These are phyloP conservation scores for Pezicula rhizophila DNA, from an alignment of 2,329 filamentous ascomycete species.

Conservation along the genomic window DNA sequence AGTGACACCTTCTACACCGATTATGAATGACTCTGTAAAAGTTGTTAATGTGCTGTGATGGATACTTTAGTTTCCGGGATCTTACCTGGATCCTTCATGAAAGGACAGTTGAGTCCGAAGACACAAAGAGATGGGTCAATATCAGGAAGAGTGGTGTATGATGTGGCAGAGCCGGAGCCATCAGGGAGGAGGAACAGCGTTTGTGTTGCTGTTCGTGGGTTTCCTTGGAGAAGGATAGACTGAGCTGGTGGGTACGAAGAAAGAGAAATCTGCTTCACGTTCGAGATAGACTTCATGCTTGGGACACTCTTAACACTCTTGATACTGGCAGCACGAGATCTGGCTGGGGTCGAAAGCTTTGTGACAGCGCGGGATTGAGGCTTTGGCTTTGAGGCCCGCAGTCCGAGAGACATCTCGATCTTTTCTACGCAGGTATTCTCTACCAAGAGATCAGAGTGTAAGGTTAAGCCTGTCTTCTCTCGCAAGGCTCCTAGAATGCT, in stretches of 20 bases:
- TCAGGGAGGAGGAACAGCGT: slow-evolving; percentile 41
- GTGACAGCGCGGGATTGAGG: neutral
- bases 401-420: slow-evolving; percentile 14
- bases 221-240: slow-evolving; percentile 39
- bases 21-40: slow-evolving; percentile 47
- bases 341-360: neutral
- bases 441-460: slow-evolving; percentile 32
- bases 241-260: slow-evolving; percentile 12
- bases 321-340: neutral
- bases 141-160: slow-evolving; percentile 19
- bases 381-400: slow-evolving; percentile 7
- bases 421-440: slow-evolving; percentile 17
- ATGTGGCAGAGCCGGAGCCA: slow-evolving; percentile 35
- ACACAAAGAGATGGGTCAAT: slow-evolving; percentile 41
- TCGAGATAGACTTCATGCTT: neutral
- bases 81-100: slow-evolving; percentile 53
- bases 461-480: slow-evolving; percentile 14
- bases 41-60: too few relatives aligned
- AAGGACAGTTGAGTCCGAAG: slow-evolving; percentile 60
- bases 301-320: neutral
- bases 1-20: slow-evolving; percentile 58
- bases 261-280: neutral
- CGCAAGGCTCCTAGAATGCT: slow-evolving; percentile 34
- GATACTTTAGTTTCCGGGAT: too few relatives aligned
- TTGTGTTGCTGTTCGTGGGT: slow-evolving; percentile 38